Conservation (phyloP, 2,329 filamentous ascomycete species). For the Diplocarpon rosae region DNA sequence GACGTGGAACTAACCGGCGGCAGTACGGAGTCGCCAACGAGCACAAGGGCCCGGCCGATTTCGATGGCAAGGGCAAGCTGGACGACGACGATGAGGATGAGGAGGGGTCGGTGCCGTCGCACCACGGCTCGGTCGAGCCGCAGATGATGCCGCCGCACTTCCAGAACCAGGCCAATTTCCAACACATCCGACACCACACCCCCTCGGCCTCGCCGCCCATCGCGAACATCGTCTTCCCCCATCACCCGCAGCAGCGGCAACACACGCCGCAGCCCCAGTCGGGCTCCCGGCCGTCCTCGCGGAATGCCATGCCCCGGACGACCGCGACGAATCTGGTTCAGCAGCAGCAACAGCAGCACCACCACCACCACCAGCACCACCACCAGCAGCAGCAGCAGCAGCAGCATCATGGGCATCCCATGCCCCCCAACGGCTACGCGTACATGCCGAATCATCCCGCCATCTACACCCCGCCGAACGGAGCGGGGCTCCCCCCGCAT, state of each 20-base stretch:
- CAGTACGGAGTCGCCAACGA: constrained; percentile 90
- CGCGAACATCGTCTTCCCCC: constrained; percentile 37
- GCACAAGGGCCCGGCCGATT: constrained; percentile 91
- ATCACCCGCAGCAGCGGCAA: constrained; percentile 44
- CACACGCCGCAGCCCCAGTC: constrained; percentile 73
- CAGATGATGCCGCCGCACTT: constrained; percentile 61
- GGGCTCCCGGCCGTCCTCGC: constrained; percentile 66
- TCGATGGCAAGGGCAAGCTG: constrained; percentile 66
- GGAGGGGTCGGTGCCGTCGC: constrained; percentile 53
- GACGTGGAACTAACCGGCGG: constrained; percentile 13
- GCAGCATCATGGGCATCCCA: constrained; percentile 38
- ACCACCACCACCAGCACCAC: constrained; percentile 34
- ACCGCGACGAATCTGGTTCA: constrained; percentile 65
- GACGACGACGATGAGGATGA: constrained; percentile 74
- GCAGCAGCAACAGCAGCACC: constrained; percentile 51
- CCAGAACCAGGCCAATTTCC: constrained; percentile 58
- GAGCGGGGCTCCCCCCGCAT: constrained; percentile 24
- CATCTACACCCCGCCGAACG: constrained; percentile 63
- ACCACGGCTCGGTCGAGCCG: constrained; percentile 31
- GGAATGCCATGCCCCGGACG: constrained; percentile 66
- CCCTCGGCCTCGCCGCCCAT: constrained; percentile 85
- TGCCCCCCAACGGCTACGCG: constrained; percentile 60
- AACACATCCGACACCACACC: constrained; percentile 71
- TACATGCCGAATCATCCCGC: constrained; percentile 81
- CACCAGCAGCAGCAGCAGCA: constrained; percentile 52